Base-by-base conservation (phyloP, 305 asterid genomes). In the Solanum hybrid region DNA sequence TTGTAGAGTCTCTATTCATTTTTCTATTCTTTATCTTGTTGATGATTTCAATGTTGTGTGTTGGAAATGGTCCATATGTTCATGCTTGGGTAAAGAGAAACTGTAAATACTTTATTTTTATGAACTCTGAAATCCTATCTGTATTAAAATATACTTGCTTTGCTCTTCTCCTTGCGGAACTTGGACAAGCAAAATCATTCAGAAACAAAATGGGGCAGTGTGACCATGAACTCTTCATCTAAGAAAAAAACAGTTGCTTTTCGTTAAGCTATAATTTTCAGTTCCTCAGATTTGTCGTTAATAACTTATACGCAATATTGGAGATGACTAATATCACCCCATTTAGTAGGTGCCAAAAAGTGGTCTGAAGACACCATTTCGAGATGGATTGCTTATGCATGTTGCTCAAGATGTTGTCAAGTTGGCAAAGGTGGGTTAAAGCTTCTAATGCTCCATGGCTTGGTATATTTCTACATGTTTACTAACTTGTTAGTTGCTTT, bases 311-410 rank as follows among this genome's bases (percentile, higher is more conserved):
- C 4, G 22, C 15, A 78, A 24, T 69, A 56, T 32, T 76, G 17
- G 34, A 78, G 38, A 19, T 75, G 80, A 69, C 38, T 86, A 86
- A 72, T 85, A 29, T 36, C 86, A 38, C 69, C 29, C 81, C 17
- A 15, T 93, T 66, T 95, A 73, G 80, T 93, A 97, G 99, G 99
- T 97, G 40, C 96, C 98, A 66, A 91, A 90, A 78, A 92, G 90
- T 90, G 99, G 99, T 78, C 89, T 97, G 93, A 93, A 95, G 94
- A 97, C 98, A 17, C 99, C 99, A 77, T 97, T 97, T 90, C 99
- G 99, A 31, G 99, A 96, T 80, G 99, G 99, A 85, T 92, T 96
- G 93, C 95, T 97, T 90, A 96, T 95, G 98, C 99, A 97, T 89
- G 96, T 96, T 35, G 99, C 99, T 31, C 98, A 95, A 91, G 98